Evolutionary conservation across 2,329 filamentous ascomycete species (phyloP).

Genomic region (Parastagonospora avenae): DNA sequence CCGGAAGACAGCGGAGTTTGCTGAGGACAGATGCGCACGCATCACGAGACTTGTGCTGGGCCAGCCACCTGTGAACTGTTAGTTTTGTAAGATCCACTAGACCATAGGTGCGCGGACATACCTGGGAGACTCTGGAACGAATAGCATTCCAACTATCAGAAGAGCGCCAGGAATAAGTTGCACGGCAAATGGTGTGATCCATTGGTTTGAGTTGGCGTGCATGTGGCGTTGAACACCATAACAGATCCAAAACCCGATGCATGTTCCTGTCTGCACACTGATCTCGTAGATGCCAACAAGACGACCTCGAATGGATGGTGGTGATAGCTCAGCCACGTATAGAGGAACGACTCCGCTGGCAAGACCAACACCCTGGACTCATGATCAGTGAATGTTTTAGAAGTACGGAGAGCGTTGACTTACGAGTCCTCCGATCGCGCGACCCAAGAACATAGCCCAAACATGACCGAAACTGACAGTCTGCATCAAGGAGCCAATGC

Average conservation of each 20-base stretch:
- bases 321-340: conserved; percentile 52
- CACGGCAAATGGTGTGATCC: conserved; percentile 61
- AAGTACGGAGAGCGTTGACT: conserved; percentile 53
- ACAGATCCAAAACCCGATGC: conserved; percentile 45
- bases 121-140: conserved; percentile 52
- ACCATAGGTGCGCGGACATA: conserved; percentile 46
- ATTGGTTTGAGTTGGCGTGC: conserved; percentile 48
- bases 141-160: conserved; percentile 53
- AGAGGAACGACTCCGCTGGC: conserved; percentile 62
- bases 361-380: conserved; percentile 52
- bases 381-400: conserved; percentile 59
- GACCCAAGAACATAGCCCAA: conserved; percentile 68
- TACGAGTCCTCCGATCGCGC: conserved; percentile 67
- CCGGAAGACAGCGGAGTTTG: conserved; percentile 46
- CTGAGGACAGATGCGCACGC: neutral
- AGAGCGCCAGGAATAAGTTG: conserved; percentile 71
- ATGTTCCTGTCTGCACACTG: conserved; percentile 55
- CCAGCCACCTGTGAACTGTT: neutral
- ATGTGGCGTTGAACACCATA: conserved; percentile 53
- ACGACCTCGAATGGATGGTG: conserved; percentile 63
- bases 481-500: neutral
- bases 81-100: neutral
- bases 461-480: conserved; percentile 27
- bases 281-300: conserved; percentile 58
- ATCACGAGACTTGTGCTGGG: neutral